Conservation (phyloP, 1,284 basidiomycete genomes). For the Gomphus bonarii region DNA sequence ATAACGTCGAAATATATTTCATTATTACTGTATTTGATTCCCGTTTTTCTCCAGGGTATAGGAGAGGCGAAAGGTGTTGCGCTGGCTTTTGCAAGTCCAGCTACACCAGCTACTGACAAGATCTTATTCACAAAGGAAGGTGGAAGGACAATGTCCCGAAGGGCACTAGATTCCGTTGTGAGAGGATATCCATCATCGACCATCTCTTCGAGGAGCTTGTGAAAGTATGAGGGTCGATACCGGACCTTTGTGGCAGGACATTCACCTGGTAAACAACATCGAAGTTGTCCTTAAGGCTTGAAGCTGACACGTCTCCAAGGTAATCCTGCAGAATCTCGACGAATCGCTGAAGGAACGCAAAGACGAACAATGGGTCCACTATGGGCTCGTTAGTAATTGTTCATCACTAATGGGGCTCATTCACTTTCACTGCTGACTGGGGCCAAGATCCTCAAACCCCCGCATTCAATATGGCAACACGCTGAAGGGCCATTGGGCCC, state of each 20-base stretch:
- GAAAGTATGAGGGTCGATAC: not conserved
- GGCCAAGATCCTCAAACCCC: constrained; percentile 64
- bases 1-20: constrained; percentile 92
- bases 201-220: constrained; percentile 87
- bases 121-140: constrained; percentile 74
- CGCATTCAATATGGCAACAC: constrained; percentile 73
- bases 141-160: constrained; percentile 87
- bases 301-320: constrained; percentile 63
- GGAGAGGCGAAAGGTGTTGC: constrained; percentile 81
- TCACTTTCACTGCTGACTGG: constrained; percentile 74
- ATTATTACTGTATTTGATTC: constrained; percentile 79
- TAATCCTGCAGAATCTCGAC: constrained; percentile 81
- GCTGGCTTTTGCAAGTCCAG: constrained; percentile 30
- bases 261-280: constrained; percentile 88
- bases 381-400: constrained; percentile 3
- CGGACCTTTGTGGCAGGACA: not conserved
- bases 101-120: constrained; percentile 48
- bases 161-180: constrained; percentile 87
- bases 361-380: constrained; percentile 88
- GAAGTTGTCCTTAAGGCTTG: constrained; percentile 85
- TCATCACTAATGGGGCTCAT: constrained; percentile 18
- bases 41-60: constrained; percentile 88
- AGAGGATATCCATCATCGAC: constrained; percentile 89
- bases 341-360: constrained; percentile 82
- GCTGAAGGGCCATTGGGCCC: constrained; percentile 47